Evolutionary conservation across 768 basidiomycete species (phyloP).

Genomic region (Boletus huronensis): DNA sequence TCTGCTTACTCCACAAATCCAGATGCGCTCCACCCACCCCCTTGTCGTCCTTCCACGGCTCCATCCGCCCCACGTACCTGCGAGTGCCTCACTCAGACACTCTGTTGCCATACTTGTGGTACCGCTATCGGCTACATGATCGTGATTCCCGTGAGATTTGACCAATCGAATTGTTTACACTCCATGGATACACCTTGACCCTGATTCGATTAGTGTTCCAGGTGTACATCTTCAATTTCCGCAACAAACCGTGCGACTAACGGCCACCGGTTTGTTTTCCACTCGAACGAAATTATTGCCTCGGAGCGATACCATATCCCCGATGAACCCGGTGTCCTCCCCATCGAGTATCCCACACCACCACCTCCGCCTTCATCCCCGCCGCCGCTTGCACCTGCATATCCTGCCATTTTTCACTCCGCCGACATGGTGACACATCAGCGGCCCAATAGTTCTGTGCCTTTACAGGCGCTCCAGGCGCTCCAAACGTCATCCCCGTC

Average conservation of each 20-base stretch:
- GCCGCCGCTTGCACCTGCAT: constrained; percentile 30
- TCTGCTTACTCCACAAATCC: constrained; percentile 56
- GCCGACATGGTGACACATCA: constrained; percentile 27
- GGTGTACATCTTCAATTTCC: constrained; percentile 70
- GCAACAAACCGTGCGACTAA: constrained; percentile 71
- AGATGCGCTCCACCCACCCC: constrained; percentile 38
- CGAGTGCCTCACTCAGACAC: constrained; percentile 79
- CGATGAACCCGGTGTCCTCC: constrained; percentile 60
- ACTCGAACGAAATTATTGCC: constrained; percentile 62
- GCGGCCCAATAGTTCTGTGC: constrained; percentile 1
- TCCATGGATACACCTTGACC: constrained; percentile 9
- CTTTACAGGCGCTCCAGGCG: constrained; percentile 23
- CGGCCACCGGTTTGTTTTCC: constrained; percentile 85
- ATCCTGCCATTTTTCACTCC: constrained; percentile 27
- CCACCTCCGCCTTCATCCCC: constrained; percentile 32
- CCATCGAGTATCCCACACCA: constrained; percentile 36
- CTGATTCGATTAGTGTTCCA: constrained; percentile 46
- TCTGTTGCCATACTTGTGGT: constrained; percentile 81
- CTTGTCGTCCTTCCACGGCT: constrained; percentile 35
- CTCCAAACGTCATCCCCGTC: constrained; percentile 18
- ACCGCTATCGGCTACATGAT: constrained; percentile 75
- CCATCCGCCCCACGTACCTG: constrained; percentile 55
- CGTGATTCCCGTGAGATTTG: constrained; percentile 51
- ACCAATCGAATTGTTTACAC: constrained; percentile 1
- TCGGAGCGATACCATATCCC: constrained; percentile 62